Conservation (phyloP, 768 basidiomycete species). For the Dentipellis fragilis region DNA sequence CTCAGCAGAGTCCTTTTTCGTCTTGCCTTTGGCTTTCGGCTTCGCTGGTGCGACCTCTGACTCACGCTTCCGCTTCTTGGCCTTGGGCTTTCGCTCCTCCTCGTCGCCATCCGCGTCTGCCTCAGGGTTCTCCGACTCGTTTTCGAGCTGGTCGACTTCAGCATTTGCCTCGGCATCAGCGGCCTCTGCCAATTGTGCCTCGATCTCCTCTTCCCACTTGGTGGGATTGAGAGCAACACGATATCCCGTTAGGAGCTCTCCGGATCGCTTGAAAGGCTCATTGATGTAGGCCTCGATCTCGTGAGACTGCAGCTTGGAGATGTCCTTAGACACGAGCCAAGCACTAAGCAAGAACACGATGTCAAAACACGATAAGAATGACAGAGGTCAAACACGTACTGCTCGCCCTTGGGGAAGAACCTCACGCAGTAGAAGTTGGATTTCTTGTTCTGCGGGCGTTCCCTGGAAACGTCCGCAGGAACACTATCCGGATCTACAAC, state of each 20-base stretch:
- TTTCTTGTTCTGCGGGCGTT: constrained; percentile 70
- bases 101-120: constrained; percentile 33
- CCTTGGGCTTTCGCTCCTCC: constrained; percentile 31
- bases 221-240: constrained; percentile 65
- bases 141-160: constrained; percentile 58
- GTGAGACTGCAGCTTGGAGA: constrained; percentile 63
- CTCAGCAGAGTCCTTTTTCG: constrained; percentile 33
- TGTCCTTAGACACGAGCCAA: constrained; percentile 77
- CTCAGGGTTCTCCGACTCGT: constrained; percentile 37
- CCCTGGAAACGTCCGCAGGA: constrained; percentile 48
- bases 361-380: constrained; percentile 9
- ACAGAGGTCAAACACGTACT: constrained; percentile 44
- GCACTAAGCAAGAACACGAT: constrained; percentile 38
- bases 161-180: constrained; percentile 43
- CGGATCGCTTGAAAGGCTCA: constrained; percentile 67
- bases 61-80: constrained; percentile 60
- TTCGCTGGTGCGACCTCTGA: constrained; percentile 33
- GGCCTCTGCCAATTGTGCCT: constrained; percentile 22
- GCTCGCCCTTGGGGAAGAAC: constrained; percentile 93
- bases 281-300: constrained; percentile 80
- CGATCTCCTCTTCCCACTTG: constrained; percentile 47
- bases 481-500: constrained; percentile 68
- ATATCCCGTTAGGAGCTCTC: constrained; percentile 70
- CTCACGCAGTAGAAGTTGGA: constrained; percentile 59
- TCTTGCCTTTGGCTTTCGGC: constrained; percentile 34